Evolutionary conservation across 2,329 filamentous ascomycete genomes (phyloP), one percentile per base, ranked within the genome.

Genomic region (Fusarium beomiforme): DNA sequence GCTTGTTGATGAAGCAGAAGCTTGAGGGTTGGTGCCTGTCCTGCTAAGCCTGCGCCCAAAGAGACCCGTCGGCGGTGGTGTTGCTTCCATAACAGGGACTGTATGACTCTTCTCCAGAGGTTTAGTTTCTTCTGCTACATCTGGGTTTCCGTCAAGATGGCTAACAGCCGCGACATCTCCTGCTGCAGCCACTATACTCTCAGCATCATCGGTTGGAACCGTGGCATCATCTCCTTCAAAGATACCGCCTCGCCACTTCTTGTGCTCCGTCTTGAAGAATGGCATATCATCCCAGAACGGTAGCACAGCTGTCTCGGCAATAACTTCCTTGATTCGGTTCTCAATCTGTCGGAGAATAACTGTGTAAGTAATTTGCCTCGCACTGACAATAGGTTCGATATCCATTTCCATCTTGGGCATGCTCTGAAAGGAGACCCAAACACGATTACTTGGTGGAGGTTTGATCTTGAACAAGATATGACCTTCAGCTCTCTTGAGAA

Each of bases 251-350:
- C 96, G 88, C 86, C 93, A 94, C 23, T 85, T 83, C 79, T 97
- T 94, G 61, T 89, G 85, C 60, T 91, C 87, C 0, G 94, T 98
- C 74, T 92, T 90, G 78, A 94, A 92, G 80, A 99, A 98, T 0
- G 96, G 94, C 26, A 94, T 88, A 78, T 99, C 96, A 72, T 99
- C 96, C 95, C 96, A 99, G 78, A 97, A 97, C 0, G 96, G 96
- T 60, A 92, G 85, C 4, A 99, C 96, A 23, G 98, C 81, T 2
- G 94, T 97, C 82, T 99, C 96, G 13, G 92, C 93, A 66, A 99
- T 87, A 12, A 98, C 94, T 80, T 98, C 95, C 77, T 97, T 93
- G 79, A 99, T 98, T 53, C 94, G 89, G 77, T 93, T 97, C 81
- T 99, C 96, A 64, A 99, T 98, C 67, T 97, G 93, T 53, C 94